Evolutionary conservation across 257 asterid genomes (phyloP).

Genomic region (Misopates orontium): DNA sequence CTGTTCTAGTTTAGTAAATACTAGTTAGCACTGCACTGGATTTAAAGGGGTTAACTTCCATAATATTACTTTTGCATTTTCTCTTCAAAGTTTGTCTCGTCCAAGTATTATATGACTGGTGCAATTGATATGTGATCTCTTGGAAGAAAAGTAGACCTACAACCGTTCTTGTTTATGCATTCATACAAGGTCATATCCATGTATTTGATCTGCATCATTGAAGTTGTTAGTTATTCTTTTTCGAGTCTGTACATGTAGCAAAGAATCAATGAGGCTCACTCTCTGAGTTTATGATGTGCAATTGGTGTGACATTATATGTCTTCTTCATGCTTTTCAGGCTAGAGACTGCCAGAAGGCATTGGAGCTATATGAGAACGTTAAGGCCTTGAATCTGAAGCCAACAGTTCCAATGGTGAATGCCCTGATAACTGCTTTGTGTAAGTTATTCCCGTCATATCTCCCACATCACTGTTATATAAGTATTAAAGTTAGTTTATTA

Average conservation of each 20-base stretch:
- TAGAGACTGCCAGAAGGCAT: constrained; percentile 84
- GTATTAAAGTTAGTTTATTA: constrained; percentile 14
- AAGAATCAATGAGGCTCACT: background rate
- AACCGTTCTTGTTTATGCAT: constrained; percentile 15
- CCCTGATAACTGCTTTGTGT: constrained; percentile 91
- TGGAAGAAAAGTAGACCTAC: background rate
- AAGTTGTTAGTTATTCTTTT: constrained; percentile 16
- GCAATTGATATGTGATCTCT: constrained; percentile 9
- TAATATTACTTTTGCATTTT: constrained; percentile 15
- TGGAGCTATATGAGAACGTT: constrained; percentile 67
- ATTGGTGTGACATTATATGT: constrained; percentile 23
- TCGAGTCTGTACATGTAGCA: constrained; percentile 5
- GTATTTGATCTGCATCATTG: constrained; percentile 20
- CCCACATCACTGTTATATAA: constrained; percentile 14
- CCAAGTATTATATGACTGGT: constrained; percentile 7
- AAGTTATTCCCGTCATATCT: constrained; percentile 37
- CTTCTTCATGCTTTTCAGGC: constrained; percentile 51
- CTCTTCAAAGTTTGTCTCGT: constrained; percentile 6
- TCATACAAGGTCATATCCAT: constrained; percentile 9
- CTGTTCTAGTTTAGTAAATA: constrained; percentile 12
- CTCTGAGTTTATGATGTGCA: constrained; percentile 12
- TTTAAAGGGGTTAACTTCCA: background rate
- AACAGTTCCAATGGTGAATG: constrained; percentile 90
- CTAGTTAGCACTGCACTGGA: constrained; percentile 17
- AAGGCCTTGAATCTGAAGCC: constrained; percentile 71